phyloP scores from a whole-genome alignment of 768 basidiomycete genomes.

The Hortiboletus campestris region DNA sequence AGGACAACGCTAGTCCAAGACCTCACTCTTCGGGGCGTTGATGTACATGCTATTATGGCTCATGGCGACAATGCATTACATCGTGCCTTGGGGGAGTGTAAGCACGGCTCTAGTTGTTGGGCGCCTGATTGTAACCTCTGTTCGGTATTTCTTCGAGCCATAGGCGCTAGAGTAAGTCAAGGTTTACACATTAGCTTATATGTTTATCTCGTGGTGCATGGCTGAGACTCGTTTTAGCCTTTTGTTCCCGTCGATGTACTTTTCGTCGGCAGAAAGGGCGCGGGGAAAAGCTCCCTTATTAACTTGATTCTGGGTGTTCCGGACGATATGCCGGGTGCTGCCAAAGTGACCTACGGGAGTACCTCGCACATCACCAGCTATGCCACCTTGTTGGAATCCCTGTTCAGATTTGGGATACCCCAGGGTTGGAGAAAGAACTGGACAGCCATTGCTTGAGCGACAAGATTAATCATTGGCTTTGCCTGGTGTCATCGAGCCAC shows the following conservation, averaged over 20 bases:
- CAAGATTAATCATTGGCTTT: neutral
- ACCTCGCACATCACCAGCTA: neutral
- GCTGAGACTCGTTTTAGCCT: neutral
- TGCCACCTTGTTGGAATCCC: neutral
- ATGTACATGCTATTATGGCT: neutral
- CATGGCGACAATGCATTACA: neutral
- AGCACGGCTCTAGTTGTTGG: neutral
- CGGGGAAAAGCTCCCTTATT: neutral
- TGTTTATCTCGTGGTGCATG: neutral
- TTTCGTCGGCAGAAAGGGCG: neutral
- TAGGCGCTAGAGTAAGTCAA: neutral
- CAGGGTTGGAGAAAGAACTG: neutral
- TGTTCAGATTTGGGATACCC: slow-evolving; percentile 1
- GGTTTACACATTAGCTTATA: neutral
- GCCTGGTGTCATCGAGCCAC: neutral
- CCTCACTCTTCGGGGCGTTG: neutral
- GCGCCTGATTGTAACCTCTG: neutral
- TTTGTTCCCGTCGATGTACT: neutral
- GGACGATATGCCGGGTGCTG: neutral
- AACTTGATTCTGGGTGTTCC: neutral
- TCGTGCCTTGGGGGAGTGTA: neutral
- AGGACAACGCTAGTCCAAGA: neutral
- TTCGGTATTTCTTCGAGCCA: neutral
- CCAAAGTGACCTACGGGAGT: neutral
- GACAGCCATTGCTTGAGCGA: neutral